Evolutionary conservation across 352 stramenopile species (phyloP), one percentile per base, ranked within the genome.

Genomic region (Thalassiosira mediterranea): DNA sequence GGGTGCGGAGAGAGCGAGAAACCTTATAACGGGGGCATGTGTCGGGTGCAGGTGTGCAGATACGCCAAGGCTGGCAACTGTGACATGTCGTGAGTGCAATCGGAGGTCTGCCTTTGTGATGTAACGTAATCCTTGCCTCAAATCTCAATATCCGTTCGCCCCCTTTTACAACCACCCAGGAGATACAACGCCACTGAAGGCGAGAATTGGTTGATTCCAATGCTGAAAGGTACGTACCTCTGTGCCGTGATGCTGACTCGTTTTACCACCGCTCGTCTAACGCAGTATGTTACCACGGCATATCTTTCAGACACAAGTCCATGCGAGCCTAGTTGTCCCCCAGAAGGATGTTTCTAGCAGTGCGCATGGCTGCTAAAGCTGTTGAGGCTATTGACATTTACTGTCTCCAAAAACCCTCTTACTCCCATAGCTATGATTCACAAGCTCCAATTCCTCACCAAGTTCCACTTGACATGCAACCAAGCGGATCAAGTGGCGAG

Each of bases 21-120:
- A 28, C 38, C 8, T n/a, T 71, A 69, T 37, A 52, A 59, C 48
- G 61, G 11, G 54, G 11, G 59, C 31, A 60, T 72, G 23, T 83
- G 74, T 28, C 69, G 74, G 15, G 62, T 83, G 4, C 67, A 78
- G 40, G 74, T 83, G 1, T 83, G 72, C 60, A 32, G 72, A 47
- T 81, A 76, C 49, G 59, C 53, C 13, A 58, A 47, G 19, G 38
- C 59, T 19, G 65, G 59, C 3, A 81, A 81, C 26, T 81, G 72
- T 59, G 66, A 76, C 23, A 81, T 81, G 65, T n/a, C n/a, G n/a
- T n/a, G n/a, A n/a, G n/a, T n/a, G n/a, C n/a, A n/a, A n/a, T n/a
- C n/a, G n/a, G n/a, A n/a, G n/a, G n/a, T n/a, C n/a, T n/a, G n/a
- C n/a, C n/a, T n/a, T n/a, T n/a, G n/a, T n/a, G n/a, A n/a, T n/a